Evolutionary conservation across 2,329 filamentous ascomycete species (phyloP), one percentile per base, ranked within the genome.

Genomic region (Amauroascus verrucosus): DNA sequence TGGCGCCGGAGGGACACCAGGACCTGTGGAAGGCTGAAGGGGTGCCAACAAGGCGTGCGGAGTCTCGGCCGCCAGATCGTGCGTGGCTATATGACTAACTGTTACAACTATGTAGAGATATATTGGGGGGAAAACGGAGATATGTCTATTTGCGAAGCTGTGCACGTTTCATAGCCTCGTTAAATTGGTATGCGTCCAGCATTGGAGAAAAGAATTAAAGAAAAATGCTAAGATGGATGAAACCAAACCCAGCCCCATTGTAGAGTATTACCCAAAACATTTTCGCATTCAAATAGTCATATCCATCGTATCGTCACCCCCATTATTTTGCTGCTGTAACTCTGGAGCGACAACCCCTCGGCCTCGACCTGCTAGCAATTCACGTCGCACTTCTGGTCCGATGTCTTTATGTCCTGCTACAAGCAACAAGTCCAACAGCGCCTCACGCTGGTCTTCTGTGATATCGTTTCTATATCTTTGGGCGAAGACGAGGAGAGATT

Each of bases 401-500:
- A 98, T 96, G 56, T 84, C 81, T 57, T 83, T 82, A 71, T 98
- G 93, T 0, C 90, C 90, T 57, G 91, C 82, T 3, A 83, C 84
- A 41, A 95, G 75, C 16, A 98, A 74, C 56, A 98, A 71, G 71
- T 98, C 93, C 5, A 98, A 74, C 48, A 98, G 72, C 0, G 89
- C 87, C 71, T 98, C 91, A 61, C 90, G 78, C 74, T 95, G 90
- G 61, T 96, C 90, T 68, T 96, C 90, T 1, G 89, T 95, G 61
- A 96, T 91, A 68, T 97, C 91, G 61, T 96, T 94, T 64, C 89
- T 84, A 72, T 97, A 98, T 54, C 91, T 79, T 72, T 96, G 86
- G 24, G 93, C 89, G 71, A 98, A 98, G 1, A 88, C 85, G 52
- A 98, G 73, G 28, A 98, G 75, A 62, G 86, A 89, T 72, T 97